These are phyloP conservation scores for Hypocrella siamensis DNA, from an alignment of 2,329 filamentous ascomycete genomes.

Conservation along the genomic window DNA sequence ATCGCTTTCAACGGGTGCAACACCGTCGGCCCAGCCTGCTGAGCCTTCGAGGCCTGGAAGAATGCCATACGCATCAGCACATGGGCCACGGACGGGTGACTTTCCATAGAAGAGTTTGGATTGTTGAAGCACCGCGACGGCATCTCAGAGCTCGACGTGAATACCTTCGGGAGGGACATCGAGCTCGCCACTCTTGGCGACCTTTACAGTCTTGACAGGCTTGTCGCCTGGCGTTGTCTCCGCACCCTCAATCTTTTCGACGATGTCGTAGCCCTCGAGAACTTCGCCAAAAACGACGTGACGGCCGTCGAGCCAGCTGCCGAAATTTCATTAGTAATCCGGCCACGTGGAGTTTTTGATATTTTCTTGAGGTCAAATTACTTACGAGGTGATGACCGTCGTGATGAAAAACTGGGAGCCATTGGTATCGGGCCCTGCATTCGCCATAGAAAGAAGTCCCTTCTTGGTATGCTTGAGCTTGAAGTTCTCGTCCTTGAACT, in stretches of 20 bases:
- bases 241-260: constrained; percentile 63
- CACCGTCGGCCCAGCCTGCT: constrained; percentile 8
- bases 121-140: constrained; percentile 6
- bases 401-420: constrained; percentile 89
- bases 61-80: constrained; percentile 19
- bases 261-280: constrained; percentile 68
- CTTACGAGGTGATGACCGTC: constrained; percentile 60
- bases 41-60: constrained; percentile 13
- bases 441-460: constrained; percentile 73
- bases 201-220: constrained; percentile 55
- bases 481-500: constrained; percentile 86
- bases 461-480: constrained; percentile 85
- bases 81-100: constrained; percentile 11
- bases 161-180: constrained; percentile 82
- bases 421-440: constrained; percentile 73
- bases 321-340: neutral
- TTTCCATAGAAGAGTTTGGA: constrained; percentile 1
- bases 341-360: neutral
- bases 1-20: constrained; percentile 5
- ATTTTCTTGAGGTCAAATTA: constrained; percentile 1
- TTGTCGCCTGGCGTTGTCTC: constrained; percentile 52
- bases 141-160: constrained; percentile 64
- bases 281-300: constrained; percentile 87
- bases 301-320: constrained; percentile 64
- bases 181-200: constrained; percentile 71